These are phyloP conservation scores for Colletotrichum sp. DNA, from an alignment of 2,329 filamentous ascomycete genomes.

Conservation along the genomic window DNA sequence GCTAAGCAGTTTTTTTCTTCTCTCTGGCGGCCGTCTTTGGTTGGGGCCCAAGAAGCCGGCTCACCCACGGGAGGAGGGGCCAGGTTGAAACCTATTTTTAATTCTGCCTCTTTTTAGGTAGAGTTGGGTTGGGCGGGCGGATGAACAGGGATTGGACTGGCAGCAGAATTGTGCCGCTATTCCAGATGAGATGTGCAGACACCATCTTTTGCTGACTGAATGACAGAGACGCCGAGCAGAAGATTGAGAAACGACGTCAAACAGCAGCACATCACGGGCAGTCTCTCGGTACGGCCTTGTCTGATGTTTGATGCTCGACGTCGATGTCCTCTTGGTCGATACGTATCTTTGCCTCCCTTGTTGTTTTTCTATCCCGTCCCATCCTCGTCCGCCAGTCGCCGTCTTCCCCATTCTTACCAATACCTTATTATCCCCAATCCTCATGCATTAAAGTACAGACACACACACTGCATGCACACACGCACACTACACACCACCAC, in stretches of 20 bases:
- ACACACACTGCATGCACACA: neutral
- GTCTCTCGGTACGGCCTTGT: neutral
- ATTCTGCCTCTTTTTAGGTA: neutral
- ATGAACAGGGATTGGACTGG: neutral
- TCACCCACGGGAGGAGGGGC: constrained; percentile 13
- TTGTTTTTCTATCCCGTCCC: neutral
- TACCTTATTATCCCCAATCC: neutral
- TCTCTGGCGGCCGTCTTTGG: constrained; percentile 3
- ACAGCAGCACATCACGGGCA: neutral
- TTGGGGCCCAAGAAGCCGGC: constrained; percentile 20
- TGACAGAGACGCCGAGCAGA: neutral
- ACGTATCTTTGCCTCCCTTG: constrained; percentile 9
- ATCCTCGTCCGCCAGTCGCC: neutral
- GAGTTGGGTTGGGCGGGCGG: neutral
- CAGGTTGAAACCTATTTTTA: constrained; percentile 17
- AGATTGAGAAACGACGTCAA: neutral
- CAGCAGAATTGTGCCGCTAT: neutral
- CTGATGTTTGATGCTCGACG: neutral
- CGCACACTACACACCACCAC: neutral
- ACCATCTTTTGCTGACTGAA: neutral
- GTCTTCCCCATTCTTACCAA: neutral
- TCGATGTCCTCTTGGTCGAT: neutral
- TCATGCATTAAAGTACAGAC: neutral
- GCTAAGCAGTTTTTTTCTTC: neutral
- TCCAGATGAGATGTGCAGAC: neutral